phyloP scores from a whole-genome alignment of 306 rosid species.

The Castanea crenata region DNA sequence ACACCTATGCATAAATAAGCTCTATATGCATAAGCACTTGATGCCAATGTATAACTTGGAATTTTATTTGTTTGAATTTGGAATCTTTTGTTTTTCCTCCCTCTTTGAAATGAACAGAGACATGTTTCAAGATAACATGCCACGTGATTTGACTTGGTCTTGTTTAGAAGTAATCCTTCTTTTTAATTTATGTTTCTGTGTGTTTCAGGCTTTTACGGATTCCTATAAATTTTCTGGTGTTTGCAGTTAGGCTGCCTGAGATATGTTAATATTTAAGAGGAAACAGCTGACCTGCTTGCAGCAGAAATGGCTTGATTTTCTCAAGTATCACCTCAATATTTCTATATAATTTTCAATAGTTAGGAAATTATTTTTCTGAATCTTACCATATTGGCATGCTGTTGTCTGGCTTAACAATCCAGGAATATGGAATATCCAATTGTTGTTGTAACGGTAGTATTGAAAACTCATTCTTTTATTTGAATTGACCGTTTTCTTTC shows the following conservation, averaged over 20 bases:
- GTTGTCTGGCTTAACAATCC: no score
- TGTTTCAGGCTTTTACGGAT: constrained; percentile 9
- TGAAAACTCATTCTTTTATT: no score
- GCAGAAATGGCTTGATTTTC: constrained; percentile 67
- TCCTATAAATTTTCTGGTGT: constrained; percentile 33
- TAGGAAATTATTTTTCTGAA: neutral
- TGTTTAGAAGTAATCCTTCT: neutral
- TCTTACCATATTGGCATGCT: neutral
- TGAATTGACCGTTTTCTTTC: no score
- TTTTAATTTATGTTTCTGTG: neutral
- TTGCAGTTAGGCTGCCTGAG: constrained; percentile 93
- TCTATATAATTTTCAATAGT: neutral
- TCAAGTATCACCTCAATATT: constrained; percentile 49
- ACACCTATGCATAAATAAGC: no score
- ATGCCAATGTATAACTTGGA: no score
- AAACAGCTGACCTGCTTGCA: constrained; percentile 66
- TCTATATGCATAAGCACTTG: no score
- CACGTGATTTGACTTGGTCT: neutral
- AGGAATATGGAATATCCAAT: no score
- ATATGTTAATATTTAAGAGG: constrained; percentile 88
- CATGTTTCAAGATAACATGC: neutral
- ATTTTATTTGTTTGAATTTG: no score
- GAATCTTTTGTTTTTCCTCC: no score
- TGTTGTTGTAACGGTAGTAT: no score
- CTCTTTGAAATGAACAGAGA: no score